Evolutionary conservation across 352 stramenopile genomes (phyloP), one percentile per base, ranked within the genome.

Genomic region (Phytophthora hybrid): DNA sequence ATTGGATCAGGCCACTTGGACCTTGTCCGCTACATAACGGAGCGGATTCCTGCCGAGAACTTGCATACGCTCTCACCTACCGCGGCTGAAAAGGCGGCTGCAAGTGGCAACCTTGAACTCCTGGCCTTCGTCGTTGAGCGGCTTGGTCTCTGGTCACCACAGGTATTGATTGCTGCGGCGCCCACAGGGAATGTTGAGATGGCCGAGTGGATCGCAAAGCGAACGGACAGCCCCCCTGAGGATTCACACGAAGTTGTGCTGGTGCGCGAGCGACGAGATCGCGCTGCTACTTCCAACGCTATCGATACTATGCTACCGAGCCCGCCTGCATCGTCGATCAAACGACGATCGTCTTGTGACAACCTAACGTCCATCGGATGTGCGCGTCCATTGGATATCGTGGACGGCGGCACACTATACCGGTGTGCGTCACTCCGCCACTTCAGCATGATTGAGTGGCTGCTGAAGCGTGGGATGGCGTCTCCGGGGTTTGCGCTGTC

Each of bases 361-460:
- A 74, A 68, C 9, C 49, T 73, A 11, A 31, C 18, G n/a, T 63
- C 74, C 4, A 19, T 57, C 32, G 69, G 53, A 13, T 61, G n/a
- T 59, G 31, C 34, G 2, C 55, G 74, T 3, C 70, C 56, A 11
- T 18, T 79, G 14, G 61, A 83, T 18, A 63, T 69, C 31, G 73
- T 85, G 34, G 54, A 71, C 23, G 68, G 68, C 4, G 53, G 51
- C 18, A 80, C 71, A 14, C 47, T 85, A 26, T 80, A 77, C 55
- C 66, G 55, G 7, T 69, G 72, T 46, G 73, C 69, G 6, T 66
- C 59, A 4, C 51, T 55, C 0, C 19, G 57, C n/a, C 55, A 77
- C 34, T 78, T 80, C 29, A 46, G 52, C 13, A 58, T 85, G 34
- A 52, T 85, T 5, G 55, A 85, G 61, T 85, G 78, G 78, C 56